A percentile compares a stretch with the other conserved stretches of the same genome.
Evolutionary conservation across 2,329 filamentous ascomycete species (phyloP).

Genomic region (Catunica adiposa): DNA sequence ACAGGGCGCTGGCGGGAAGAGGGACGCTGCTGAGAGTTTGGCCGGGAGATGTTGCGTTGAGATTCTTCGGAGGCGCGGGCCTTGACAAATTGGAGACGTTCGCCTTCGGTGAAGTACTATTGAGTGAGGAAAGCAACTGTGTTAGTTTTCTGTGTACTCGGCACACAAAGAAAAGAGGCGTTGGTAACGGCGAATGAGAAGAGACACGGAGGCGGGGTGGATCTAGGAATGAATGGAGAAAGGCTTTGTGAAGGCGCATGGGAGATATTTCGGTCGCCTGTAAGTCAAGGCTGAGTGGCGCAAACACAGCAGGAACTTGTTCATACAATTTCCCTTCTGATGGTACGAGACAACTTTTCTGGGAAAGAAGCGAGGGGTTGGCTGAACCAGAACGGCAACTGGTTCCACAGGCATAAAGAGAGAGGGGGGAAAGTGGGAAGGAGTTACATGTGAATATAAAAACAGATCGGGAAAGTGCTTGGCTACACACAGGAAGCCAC

Average conservation of each 20-base stretch:
- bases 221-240: not conserved
- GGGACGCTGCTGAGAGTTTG: slow-evolving; percentile 1
- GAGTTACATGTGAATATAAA: no score
- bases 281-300: not conserved
- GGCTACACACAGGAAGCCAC: no score
- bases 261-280: not conserved
- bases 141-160: slow-evolving; percentile 9
- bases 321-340: not conserved
- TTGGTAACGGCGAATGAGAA: not conserved
- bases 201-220: not conserved
- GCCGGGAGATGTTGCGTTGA: slow-evolving; percentile 2
- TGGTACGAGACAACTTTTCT: not conserved
- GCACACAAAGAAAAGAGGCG: slow-evolving; percentile 10
- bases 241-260: not conserved
- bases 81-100: slow-evolving; percentile 13
- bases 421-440: no score
- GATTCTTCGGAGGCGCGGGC: slow-evolving; percentile 9
- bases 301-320: not conserved
- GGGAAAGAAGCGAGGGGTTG: not conserved
- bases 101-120: slow-evolving; percentile 14
- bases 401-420: no score
- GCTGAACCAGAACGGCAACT: not conserved
- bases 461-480: no score
- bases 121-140: not conserved
- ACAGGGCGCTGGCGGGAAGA: slow-evolving; percentile 1